These are phyloP conservation scores for Isabelozyma rhagii DNA, from an alignment of 805 yeast genomes.

Conservation along the genomic window DNA sequence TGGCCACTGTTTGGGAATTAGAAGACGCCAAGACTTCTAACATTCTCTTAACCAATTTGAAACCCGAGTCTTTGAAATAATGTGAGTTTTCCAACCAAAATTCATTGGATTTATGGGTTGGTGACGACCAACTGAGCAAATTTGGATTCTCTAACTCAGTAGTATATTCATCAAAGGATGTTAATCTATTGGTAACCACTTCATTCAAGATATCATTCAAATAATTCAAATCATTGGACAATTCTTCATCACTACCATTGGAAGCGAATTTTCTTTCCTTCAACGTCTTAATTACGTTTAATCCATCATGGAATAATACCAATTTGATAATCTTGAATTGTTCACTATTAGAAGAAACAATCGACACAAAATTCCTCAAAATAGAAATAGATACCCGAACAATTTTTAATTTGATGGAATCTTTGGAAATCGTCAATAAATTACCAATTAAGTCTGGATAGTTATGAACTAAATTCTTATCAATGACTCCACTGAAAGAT, in stretches of 20 bases:
- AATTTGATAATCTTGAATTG: slow-evolving; percentile 57
- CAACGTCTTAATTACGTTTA: slow-evolving; percentile 63
- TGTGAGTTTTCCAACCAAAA: slow-evolving; percentile 86
- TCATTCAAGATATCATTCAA: slow-evolving; percentile 62
- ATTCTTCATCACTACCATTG: slow-evolving; percentile 71
- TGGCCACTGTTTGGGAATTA: slow-evolving; percentile 14
- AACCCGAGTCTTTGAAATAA: slow-evolving; percentile 74
- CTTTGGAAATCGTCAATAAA: slow-evolving; percentile 60
- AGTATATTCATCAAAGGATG: slow-evolving; percentile 89
- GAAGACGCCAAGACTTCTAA: slow-evolving; percentile 44
- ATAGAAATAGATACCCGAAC: slow-evolving; percentile 80
- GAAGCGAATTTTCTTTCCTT: slow-evolving; percentile 84
- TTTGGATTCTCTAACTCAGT: slow-evolving; percentile 78
- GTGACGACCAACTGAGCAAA: slow-evolving; percentile 74
- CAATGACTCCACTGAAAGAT: slow-evolving; percentile 62
- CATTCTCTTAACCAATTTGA: slow-evolving; percentile 66
- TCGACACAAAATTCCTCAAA: slow-evolving; percentile 55
- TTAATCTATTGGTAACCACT: slow-evolving; percentile 66
- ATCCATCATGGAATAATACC: slow-evolving; percentile 71
- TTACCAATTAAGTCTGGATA: slow-evolving; percentile 54
- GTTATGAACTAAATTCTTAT: slow-evolving; percentile 44
- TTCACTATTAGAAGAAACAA: slow-evolving; percentile 23
- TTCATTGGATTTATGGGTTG: slow-evolving; percentile 83
- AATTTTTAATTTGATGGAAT: slow-evolving; percentile 88
- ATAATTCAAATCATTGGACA: slow-evolving; percentile 63